A percentile compares a stretch with the other conserved stretches of the same genome.
Evolutionary conservation across 2,329 filamentous ascomycete genomes (phyloP).

Genomic region (Clarireedia homoeocarpa): DNA sequence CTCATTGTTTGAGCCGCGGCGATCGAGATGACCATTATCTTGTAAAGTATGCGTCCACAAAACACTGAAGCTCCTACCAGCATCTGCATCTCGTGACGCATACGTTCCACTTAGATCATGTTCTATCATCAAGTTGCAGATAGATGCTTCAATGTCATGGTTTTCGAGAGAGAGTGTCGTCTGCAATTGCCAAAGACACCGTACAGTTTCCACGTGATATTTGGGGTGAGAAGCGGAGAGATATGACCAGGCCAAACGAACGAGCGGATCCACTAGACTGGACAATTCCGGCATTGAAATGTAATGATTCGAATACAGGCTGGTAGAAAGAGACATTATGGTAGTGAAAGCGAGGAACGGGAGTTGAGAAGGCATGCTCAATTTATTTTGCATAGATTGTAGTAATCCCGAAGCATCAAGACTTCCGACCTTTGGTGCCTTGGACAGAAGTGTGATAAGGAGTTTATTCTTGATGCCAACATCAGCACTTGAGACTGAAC

Average conservation of each 20-base stretch:
- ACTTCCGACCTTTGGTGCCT: slow-evolving; percentile 37
- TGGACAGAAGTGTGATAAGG: slow-evolving; percentile 49
- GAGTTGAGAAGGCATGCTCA: slow-evolving; percentile 34
- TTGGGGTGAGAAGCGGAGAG: slow-evolving; percentile 79
- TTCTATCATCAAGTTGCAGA: slow-evolving; percentile 61
- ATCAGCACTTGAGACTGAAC: slow-evolving; percentile 36
- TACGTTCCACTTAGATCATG: slow-evolving; percentile 41
- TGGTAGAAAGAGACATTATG: slow-evolving; percentile 48
- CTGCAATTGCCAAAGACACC: slow-evolving; percentile 80
- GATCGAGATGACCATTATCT: slow-evolving; percentile 40
- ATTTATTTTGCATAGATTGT: slow-evolving; percentile 41
- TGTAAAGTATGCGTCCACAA: slow-evolving; percentile 76
- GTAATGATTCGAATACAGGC: slow-evolving; percentile 46
- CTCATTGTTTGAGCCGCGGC: slow-evolving; percentile 36
- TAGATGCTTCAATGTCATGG: slow-evolving; percentile 72
- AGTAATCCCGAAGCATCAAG: slow-evolving; percentile 43
- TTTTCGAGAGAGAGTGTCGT: slow-evolving; percentile 57
- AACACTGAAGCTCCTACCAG: slow-evolving; percentile 62
- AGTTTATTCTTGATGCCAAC: slow-evolving; percentile 52
- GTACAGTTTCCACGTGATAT: slow-evolving; percentile 88
- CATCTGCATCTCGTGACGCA: slow-evolving; percentile 45
- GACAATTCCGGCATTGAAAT: slow-evolving; percentile 47
- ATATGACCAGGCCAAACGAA: slow-evolving; percentile 69
- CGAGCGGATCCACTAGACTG: slow-evolving; percentile 58
- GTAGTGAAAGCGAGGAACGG: slow-evolving; percentile 51